phyloP scores from a whole-genome alignment of 75 land plant species.

The Cryptomeria japonica region DNA sequence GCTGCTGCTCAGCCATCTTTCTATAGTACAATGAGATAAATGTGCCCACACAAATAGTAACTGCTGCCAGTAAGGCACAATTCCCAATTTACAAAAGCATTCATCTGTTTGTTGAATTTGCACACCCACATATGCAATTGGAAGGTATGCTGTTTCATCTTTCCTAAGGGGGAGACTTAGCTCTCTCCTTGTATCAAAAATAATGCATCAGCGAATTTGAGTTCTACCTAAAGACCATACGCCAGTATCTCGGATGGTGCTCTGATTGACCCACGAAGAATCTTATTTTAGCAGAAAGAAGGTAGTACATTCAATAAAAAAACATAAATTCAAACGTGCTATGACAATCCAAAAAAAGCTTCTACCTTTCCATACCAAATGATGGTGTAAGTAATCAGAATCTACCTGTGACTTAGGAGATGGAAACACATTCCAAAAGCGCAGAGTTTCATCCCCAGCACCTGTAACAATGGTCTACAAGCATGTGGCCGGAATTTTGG shows the following conservation, averaged over 20 bases:
- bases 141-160: background rate
- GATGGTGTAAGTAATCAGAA: background rate
- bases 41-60: background rate
- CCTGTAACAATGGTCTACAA: constrained; percentile 94
- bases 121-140: background rate
- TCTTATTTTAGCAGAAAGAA: background rate
- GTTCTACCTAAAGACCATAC: constrained; percentile 73
- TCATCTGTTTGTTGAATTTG: background rate
- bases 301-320: background rate
- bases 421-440: constrained; percentile 97
- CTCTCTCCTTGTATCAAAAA: background rate
- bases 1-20: background rate
- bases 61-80: background rate
- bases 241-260: constrained; percentile 60
- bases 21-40: background rate
- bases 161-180: background rate
- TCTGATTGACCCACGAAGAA: constrained; percentile 20
- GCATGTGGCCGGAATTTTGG: background rate
- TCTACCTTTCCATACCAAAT: constrained; percentile 5
- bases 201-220: constrained; percentile 46
- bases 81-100: constrained; percentile 5
- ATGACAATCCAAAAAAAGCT: background rate
- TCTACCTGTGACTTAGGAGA: constrained; percentile 71
- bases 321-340: background rate
- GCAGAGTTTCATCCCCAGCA: constrained; percentile 93